phyloP scores from a whole-genome alignment of 768 basidiomycete species.

The Imleria badia region DNA sequence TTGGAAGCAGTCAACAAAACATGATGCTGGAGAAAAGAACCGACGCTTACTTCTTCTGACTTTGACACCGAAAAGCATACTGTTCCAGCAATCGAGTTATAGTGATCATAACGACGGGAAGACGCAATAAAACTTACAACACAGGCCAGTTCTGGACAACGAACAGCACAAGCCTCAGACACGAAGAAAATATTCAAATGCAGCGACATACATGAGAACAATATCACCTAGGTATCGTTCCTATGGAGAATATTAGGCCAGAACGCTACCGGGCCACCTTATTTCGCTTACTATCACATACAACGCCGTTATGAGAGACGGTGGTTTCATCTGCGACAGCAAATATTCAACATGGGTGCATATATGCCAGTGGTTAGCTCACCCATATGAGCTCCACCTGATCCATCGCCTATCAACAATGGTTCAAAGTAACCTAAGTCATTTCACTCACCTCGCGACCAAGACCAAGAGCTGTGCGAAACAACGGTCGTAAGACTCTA shows the following conservation, averaged over 20 bases:
- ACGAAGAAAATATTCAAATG: background rate
- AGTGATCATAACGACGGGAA: background rate
- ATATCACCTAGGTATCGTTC: conserved; percentile 33
- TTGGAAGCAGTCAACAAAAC: conserved; percentile 6
- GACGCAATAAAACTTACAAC: conserved; percentile 13
- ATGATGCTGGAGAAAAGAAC: background rate
- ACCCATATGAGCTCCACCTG: conserved; percentile 35
- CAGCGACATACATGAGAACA: conserved; percentile 26
- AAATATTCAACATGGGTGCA: background rate
- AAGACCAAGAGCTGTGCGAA: conserved; percentile 22
- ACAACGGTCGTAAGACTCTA: background rate
- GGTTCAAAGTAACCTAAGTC: background rate
- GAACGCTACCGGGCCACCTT: background rate
- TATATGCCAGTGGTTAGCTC: background rate
- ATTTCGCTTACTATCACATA: conserved; percentile 25
- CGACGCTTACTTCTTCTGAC: conserved; percentile 18
- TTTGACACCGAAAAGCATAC: conserved; percentile 21
- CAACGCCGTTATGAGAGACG: conserved; percentile 24
- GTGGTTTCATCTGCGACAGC: conserved; percentile 22
- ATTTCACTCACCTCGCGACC: conserved; percentile 26
- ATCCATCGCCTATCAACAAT: background rate
- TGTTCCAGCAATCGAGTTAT: background rate
- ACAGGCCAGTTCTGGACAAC: conserved; percentile 17
- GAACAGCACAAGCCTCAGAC: conserved; percentile 1
- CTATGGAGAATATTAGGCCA: conserved; percentile 13